Base-by-base conservation (phyloP, 176 grass and related monocot species). In the Areca catechu region DNA sequence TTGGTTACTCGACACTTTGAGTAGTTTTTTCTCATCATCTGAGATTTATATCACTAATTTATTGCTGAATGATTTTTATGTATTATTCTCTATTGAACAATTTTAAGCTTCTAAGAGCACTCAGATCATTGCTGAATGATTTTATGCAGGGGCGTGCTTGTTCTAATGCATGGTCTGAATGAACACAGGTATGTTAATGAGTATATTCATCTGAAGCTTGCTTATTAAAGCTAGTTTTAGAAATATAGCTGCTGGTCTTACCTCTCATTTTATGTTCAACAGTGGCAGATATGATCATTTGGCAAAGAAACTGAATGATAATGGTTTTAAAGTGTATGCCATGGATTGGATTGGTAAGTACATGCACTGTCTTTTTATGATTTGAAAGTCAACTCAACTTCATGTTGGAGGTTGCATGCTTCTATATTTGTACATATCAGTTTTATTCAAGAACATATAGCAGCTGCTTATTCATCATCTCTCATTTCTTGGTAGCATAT, bases 301-400 rank as follows among this genome's bases (percentile, higher is more conserved):
- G 71, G 91, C 86, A 2, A 90, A 76, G 57, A 74, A 82, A 48
- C 85, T 96, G 56, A 96, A 86, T 69, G 77, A 74, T 12, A 79
- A 87, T 57, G 86, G 83, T 25, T 65, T 96, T 67, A 96, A 90
- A 80, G 91, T 90, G 62, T 85, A 87, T 20, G 86, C 74, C 30
- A 90, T 96, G 91, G 91, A 96, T 52, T 96, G 91, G 91, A 96
- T 72, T 17, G 91, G 91, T 96, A 71, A 82, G 86, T 34, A 54
- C 17, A 49, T 58, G 14, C 5, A 58, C 17, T 22, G 1, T 19
- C 19, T 3, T 16, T 28, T 59, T 19, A 62, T 6, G 43, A 12
- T 15, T 48, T 1, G 15, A 17, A 12, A 16, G 15, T 57, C 20
- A 23, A 5, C 15, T 29, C 20, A 23, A 5, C 15, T 27, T 58